These are phyloP conservation scores for Phytophthora nicotianae DNA, from an alignment of 352 stramenopile species.

Conservation along the genomic window DNA sequence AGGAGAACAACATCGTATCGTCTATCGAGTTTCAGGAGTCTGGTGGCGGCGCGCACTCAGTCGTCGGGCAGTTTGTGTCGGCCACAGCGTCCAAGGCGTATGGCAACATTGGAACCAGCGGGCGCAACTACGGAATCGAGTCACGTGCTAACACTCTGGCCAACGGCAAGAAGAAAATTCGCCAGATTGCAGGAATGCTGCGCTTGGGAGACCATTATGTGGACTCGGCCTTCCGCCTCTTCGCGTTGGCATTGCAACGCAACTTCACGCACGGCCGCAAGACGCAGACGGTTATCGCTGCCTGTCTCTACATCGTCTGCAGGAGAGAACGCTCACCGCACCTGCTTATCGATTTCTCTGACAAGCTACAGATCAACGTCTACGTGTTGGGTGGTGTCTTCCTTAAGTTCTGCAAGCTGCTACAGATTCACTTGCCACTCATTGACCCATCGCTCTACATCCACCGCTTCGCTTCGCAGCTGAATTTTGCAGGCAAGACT, in stretches of 20 bases:
- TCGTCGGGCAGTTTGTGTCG: conserved; percentile 97
- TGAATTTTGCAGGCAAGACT: conserved; percentile 96
- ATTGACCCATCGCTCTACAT: conserved; percentile 99
- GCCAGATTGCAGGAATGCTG: conserved; percentile 93
- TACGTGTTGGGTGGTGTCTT: conserved; percentile 89
- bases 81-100: conserved; percentile 92
- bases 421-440: conserved; percentile 97
- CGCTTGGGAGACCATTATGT: conserved; percentile 95
- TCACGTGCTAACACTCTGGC: conserved; percentile 96
- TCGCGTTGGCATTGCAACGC: conserved; percentile 94
- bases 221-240: conserved; percentile 96
- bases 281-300: conserved; percentile 96
- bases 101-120: conserved; percentile 84
- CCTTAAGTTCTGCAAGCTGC: conserved; percentile 92
- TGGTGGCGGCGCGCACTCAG: conserved; percentile 86
- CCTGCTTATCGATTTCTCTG: conserved; percentile 99
- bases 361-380: conserved; percentile 97
- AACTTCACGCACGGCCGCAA: conserved; percentile 98
- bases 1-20: conserved; percentile 98
- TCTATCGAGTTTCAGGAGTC: conserved; percentile 97
- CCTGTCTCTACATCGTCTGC: conserved; percentile 99
- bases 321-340: conserved; percentile 97
- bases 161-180: conserved; percentile 94
- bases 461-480: conserved; percentile 96
- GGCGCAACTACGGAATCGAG: conserved; percentile 93